Percentiles rank a stretch among this genome's conserved stretches.
These are phyloP conservation scores for Mycena rosella DNA, from an alignment of 768 basidiomycete species.

Conservation along the genomic window DNA sequence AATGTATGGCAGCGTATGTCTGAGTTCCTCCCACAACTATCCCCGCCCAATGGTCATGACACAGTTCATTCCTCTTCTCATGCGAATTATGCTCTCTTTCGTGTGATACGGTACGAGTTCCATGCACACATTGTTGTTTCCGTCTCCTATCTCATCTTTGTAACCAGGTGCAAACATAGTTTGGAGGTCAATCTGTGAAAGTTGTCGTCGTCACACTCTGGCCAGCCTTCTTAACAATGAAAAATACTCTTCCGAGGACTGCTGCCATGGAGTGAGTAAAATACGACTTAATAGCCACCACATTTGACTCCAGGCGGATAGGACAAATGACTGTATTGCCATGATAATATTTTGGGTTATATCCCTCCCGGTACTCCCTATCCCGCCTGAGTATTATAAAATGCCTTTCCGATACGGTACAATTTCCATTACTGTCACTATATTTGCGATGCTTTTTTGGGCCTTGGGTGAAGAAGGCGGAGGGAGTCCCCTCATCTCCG, in stretches of 20 bases:
- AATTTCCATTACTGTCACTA: neutral
- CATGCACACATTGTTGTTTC: neutral
- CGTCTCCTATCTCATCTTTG: neutral
- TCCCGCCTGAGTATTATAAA: neutral
- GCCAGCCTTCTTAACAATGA: neutral
- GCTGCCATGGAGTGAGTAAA: neutral
- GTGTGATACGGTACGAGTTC: neutral
- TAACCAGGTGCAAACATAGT: constrained; percentile 1
- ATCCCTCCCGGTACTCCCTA: neutral
- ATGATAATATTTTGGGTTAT: neutral
- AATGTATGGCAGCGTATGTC: neutral
- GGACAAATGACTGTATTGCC: constrained; percentile 1
- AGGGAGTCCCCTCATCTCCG: neutral
- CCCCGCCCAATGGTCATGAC: neutral
- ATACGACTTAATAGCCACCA: neutral
- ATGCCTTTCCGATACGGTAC: neutral
- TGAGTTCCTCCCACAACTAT: neutral
- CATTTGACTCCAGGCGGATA: neutral
- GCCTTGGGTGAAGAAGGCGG: neutral
- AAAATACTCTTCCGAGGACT: neutral
- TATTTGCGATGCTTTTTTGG: neutral
- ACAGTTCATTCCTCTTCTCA: constrained; percentile 1
- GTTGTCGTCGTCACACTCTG: neutral
- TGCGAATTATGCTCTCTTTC: neutral
- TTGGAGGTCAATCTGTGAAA: constrained; percentile 4